Percentiles rank a stretch among this genome's conserved stretches.
These are phyloP conservation scores for Penicillium crystallinum DNA, from an alignment of 495 filamentous ascomycete species.

Conservation along the genomic window DNA sequence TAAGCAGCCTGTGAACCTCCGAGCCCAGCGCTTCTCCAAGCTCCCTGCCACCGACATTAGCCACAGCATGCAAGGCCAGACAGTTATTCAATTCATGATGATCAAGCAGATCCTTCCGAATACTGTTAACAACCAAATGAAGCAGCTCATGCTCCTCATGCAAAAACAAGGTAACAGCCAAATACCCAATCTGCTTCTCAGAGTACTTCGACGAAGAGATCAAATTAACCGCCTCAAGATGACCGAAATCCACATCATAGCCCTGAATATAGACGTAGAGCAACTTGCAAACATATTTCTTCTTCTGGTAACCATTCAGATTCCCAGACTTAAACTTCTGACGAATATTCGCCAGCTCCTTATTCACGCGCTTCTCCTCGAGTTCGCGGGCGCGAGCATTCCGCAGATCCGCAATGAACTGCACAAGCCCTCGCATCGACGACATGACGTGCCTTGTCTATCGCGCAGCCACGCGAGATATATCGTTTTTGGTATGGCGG, in stretches of 20 bases:
- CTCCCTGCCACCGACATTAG: conserved; percentile 93
- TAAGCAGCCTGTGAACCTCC: conserved; percentile 91
- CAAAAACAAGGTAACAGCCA: conserved; percentile 94
- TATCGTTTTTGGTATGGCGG: conserved; percentile 1
- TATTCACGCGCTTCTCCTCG: conserved; percentile 99
- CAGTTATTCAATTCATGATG: conserved; percentile 97
- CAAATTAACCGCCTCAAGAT: conserved; percentile 95
- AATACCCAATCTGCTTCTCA: conserved; percentile 98
- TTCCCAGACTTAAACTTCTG: conserved; percentile 70
- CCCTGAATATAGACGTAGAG: conserved; percentile 99
- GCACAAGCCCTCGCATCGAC: conserved; percentile 85
- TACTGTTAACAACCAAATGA: conserved; percentile 96
- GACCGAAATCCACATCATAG: conserved; percentile 98
- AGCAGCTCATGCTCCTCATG: conserved; percentile 96
- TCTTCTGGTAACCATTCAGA: conserved; percentile 95
- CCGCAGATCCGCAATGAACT: conserved; percentile 96
- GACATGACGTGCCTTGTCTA: conserved; percentile 36
- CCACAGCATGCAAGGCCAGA: conserved; percentile 95
- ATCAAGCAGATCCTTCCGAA: conserved; percentile 90
- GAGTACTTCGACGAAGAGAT: conserved; percentile 97
- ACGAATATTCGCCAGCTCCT: conserved; percentile 97
- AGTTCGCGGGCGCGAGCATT: conserved; percentile 93
- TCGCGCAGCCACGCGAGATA: neutral
- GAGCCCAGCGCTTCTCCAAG: conserved; percentile 92
- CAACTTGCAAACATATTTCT: conserved; percentile 99